Base-by-base conservation (phyloP, 352 stramenopile genomes). In the Globisporangium cederbergense region DNA sequence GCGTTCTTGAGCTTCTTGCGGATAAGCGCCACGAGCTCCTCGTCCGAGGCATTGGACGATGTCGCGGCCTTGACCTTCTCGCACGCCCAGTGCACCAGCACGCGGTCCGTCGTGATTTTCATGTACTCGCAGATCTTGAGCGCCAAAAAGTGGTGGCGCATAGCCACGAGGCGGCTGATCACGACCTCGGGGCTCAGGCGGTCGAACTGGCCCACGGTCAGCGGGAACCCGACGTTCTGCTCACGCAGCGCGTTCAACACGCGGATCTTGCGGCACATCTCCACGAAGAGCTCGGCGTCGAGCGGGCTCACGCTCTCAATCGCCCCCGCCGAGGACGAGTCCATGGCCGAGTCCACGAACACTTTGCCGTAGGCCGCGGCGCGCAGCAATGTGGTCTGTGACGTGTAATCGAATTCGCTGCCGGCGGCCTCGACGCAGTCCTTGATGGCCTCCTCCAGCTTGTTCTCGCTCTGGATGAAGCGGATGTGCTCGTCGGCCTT, bases 81-180 rank as follows among this genome's bases (percentile, higher is more conserved):
- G 67, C 90, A 97, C 11, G 90, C 90, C 90, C 90, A 97, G 68
- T 96, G 83, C 14, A 97, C 86, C 10, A 97, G 76, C 42, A 97
- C 90, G 18, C 84, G 82, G 65, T 97, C 88, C 2, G 88, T 95
- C n/a, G 90, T 78, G 43, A 94, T 81, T 62, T 91, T 86, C 36
- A 97, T 57, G 65, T 96, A 94, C 46, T 96, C 81, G 68, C 90
- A 97, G 45, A 97, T 93, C 66, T 96, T 96, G 36, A 96, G 79
- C n/a, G 91, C 90, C 13, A 97, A 71, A 52, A 96, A 94, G 72
- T 97, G 88, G 22, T 96, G 83, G 20, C 81, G 81, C 72, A 96
- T 83, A 4, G 82, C 76, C 0, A 95, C 86, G 4, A 97, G 76
- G 0, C 90, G 88, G 52, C 88, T 90, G 25, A 97, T 75, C 22